Conservation (phyloP, 2,329 filamentous ascomycete species). For the Sporothrix phasma region DNA sequence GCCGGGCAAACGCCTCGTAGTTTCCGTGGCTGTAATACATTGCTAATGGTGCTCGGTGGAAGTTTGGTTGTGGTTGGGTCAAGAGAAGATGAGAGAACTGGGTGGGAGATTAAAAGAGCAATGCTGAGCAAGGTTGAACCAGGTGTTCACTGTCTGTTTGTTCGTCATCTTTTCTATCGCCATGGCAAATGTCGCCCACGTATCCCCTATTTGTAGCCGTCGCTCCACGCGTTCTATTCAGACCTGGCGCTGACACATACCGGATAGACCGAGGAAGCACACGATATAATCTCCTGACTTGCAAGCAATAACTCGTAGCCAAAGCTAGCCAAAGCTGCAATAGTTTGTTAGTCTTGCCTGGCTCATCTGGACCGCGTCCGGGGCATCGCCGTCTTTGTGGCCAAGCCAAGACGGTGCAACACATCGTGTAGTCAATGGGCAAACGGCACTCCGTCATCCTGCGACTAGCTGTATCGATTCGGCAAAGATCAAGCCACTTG, state of each 20-base stretch:
- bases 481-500: too few relatives aligned
- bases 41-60: not conserved
- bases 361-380: not conserved
- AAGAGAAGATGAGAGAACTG: not conserved
- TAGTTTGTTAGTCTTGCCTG: not conserved
- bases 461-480: too few relatives aligned
- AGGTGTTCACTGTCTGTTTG: not conserved
- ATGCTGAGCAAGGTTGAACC: too few relatives aligned
- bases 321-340: not conserved
- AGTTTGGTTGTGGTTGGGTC: too few relatives aligned
- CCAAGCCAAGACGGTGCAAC: not conserved
- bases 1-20: conserved; percentile 21
- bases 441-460: not conserved
- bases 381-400: not conserved
- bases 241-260: not conserved
- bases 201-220: not conserved
- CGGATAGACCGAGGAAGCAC: not conserved
- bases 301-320: not conserved
- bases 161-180: not conserved
- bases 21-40: conserved; percentile 25
- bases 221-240: not conserved
- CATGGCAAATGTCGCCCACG: not conserved
- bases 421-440: not conserved
- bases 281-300: not conserved
- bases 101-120: not conserved